phyloP scores from a whole-genome alignment of 2,329 filamentous ascomycete species.

The Colletotrichum melonis region DNA sequence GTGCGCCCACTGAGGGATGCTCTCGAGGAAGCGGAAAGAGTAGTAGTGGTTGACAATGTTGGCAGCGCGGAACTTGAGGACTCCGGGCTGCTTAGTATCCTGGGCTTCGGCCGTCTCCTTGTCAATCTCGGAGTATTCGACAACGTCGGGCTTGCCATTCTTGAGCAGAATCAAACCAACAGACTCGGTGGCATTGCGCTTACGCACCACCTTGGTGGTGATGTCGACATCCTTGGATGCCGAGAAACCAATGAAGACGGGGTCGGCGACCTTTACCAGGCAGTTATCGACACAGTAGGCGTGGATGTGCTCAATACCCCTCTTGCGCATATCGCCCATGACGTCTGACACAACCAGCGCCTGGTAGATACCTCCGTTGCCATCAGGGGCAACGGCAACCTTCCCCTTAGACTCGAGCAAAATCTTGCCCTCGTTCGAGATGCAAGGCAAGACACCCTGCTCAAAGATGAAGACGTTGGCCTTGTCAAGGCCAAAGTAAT shows the following conservation, averaged over 20 bases:
- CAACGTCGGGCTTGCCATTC: constrained; percentile 96
- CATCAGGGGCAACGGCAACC: constrained; percentile 94
- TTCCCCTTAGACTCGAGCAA: constrained; percentile 90
- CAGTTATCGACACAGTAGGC: constrained; percentile 99
- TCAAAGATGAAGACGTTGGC: constrained; percentile 94
- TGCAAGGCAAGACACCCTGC: constrained; percentile 95
- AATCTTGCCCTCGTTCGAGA: constrained; percentile 98
- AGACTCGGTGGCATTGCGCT: constrained; percentile 95
- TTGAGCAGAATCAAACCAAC: constrained; percentile 95
- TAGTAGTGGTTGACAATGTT: constrained; percentile 99
- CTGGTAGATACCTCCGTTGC: constrained; percentile 97
- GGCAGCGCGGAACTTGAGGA: constrained; percentile 95
- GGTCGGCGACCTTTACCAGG: constrained; percentile 98
- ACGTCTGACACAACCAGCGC: constrained; percentile 85
- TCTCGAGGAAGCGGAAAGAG: constrained; percentile 91
- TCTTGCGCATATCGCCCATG: constrained; percentile 86
- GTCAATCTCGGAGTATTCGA: constrained; percentile 99
- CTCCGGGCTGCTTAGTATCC: constrained; percentile 81
- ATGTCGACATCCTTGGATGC: constrained; percentile 92
- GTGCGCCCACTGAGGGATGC: constrained; percentile 86
- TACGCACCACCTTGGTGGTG: constrained; percentile 98
- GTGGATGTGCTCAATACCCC: constrained; percentile 94
- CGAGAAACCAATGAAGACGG: constrained; percentile 93
- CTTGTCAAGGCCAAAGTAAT: constrained; percentile 88
- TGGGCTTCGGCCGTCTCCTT: constrained; percentile 87